phyloP scores from a whole-genome alignment of 2,329 filamentous ascomycete species.

The Aspergillus novofumigatus region DNA sequence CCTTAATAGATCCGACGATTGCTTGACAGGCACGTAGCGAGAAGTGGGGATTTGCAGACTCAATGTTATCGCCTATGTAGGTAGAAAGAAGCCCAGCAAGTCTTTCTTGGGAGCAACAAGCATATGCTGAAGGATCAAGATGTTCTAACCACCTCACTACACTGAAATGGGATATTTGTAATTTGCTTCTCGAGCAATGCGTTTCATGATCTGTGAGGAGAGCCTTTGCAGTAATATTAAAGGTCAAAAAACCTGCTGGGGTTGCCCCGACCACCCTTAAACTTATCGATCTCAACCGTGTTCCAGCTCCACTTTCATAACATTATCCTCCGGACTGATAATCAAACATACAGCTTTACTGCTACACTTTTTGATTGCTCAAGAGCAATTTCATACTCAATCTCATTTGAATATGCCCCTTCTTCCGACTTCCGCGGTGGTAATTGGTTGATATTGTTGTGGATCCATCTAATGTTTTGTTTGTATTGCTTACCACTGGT shows the following conservation, averaged over 20 bases:
- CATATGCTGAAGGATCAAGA: neutral
- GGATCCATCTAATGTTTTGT: conserved; percentile 14
- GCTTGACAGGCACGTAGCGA: neutral
- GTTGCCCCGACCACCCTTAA: conserved; percentile 21
- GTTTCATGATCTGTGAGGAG: neutral
- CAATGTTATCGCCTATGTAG: neutral
- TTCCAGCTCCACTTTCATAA: conserved; percentile 12
- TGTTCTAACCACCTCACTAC: neutral
- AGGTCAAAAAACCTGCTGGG: conserved; percentile 1
- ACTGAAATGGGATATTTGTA: neutral
- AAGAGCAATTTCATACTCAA: neutral
- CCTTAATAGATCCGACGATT: neutral
- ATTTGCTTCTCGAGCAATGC: neutral
- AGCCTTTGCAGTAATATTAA: neutral
- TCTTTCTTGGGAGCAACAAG: neutral
- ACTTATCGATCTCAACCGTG: conserved; percentile 6
- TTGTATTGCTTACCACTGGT: conserved; percentile 13
- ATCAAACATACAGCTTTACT: neutral
- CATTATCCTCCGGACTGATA: conserved; percentile 1
- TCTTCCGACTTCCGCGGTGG: neutral
- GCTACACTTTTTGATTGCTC: neutral
- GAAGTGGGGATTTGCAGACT: neutral
- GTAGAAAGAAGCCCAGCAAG: neutral
- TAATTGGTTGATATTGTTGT: conserved; percentile 7
- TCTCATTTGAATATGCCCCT: neutral